Evolutionary conservation across 2,329 filamentous ascomycete species (phyloP).

Genomic region (Paracamarosporium sp.): DNA sequence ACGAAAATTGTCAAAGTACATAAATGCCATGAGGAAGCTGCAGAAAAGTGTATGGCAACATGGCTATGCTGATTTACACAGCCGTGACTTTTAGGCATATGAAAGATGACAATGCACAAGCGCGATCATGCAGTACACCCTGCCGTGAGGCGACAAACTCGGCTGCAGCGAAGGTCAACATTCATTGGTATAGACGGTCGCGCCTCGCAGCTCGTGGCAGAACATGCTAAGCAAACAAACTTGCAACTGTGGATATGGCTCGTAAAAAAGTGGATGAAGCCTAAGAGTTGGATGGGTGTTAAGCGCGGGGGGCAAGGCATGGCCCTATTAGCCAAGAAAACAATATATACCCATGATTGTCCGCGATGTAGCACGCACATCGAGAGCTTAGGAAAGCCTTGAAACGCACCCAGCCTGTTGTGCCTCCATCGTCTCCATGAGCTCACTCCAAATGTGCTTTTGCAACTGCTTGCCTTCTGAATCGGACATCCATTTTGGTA

Average conservation of each 20-base stretch:
- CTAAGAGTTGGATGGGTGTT: not conserved
- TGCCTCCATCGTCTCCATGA: slow-evolving; percentile 9
- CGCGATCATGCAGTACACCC: not conserved
- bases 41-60: not conserved
- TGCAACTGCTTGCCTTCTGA: slow-evolving; percentile 8
- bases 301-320: not conserved
- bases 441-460: slow-evolving; percentile 19
- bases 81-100: not conserved
- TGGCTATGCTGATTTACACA: not conserved
- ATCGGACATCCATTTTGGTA: slow-evolving; percentile 14
- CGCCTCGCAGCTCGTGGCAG: not conserved
- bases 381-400: not conserved
- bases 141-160: not conserved
- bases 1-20: too few species aligned
- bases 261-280: not conserved
- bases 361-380: not conserved
- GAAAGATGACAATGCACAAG: not conserved
- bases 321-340: not conserved
- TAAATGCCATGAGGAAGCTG: too few species aligned
- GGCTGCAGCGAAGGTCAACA: not conserved
- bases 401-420: slow-evolving; percentile 3
- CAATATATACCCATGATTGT: not conserved
- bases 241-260: too few species aligned
- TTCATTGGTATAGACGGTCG: not conserved
- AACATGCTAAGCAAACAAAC: not conserved